Evolutionary conservation across 2,329 filamentous ascomycete genomes (phyloP).

Genomic region (Calonectria pteridis): DNA sequence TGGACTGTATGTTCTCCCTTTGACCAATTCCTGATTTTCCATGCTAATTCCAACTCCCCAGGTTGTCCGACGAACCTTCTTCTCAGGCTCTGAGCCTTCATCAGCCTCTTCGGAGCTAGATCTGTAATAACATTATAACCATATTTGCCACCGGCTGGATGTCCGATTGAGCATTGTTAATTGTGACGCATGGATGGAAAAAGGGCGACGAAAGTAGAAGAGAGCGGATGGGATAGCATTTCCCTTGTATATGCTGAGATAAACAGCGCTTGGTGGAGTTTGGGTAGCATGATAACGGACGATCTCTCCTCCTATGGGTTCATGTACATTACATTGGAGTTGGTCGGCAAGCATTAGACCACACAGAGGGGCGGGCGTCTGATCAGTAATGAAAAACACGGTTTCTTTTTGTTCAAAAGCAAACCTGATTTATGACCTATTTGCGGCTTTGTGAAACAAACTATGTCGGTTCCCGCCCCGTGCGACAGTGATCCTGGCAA

Average conservation of each 20-base stretch:
- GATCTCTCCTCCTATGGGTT: constrained; percentile 66
- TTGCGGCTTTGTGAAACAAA: background rate
- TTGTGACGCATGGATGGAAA: constrained; percentile 29
- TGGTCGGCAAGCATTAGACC: constrained; percentile 61
- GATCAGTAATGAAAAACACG: constrained; percentile 48
- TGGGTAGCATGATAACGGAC: constrained; percentile 57
- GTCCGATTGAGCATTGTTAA: constrained; percentile 36
- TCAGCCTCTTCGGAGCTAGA: constrained; percentile 44
- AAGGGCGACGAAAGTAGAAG: constrained; percentile 27
- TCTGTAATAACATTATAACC: constrained; percentile 45
- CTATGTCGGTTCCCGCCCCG: background rate
- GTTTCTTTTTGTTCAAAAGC: background rate
- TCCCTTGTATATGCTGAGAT: constrained; percentile 48
- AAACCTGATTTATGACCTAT: background rate
- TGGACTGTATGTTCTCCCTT: constrained; percentile 82
- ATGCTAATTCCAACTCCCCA: constrained; percentile 32
- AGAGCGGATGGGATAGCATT: constrained; percentile 29
- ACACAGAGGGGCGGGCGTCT: constrained; percentile 51
- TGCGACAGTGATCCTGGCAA: background rate
- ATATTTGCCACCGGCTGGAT: constrained; percentile 30
- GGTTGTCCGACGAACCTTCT: constrained; percentile 58
- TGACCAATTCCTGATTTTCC: background rate
- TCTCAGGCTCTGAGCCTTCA: constrained; percentile 53
- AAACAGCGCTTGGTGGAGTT: constrained; percentile 47
- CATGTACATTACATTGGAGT: constrained; percentile 64